Conservation (phyloP, 2,329 filamentous ascomycete species). For the Apiospora arundinis region DNA sequence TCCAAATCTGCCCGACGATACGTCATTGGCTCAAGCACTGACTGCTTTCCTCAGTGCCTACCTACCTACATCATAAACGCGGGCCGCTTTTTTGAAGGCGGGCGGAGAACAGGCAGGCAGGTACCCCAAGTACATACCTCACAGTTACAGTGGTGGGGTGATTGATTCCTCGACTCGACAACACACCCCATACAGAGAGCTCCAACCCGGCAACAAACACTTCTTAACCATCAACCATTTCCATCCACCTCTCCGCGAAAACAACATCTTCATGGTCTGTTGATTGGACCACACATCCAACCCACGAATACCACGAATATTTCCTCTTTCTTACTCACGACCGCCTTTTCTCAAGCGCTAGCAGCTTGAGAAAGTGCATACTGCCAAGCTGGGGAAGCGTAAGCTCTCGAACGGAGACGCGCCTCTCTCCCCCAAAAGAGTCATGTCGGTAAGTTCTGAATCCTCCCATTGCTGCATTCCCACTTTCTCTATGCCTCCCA, state of each 20-base stretch:
- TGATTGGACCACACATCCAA: not conserved
- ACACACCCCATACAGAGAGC: conserved; percentile 2
- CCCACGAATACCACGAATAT: not conserved
- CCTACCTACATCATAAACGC: conserved; percentile 4
- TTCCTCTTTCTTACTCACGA: not conserved
- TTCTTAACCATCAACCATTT: not conserved
- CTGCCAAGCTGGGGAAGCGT: conserved; percentile 69
- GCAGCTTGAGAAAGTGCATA: conserved; percentile 30
- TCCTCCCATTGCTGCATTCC: not conserved
- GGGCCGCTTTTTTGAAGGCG: conserved; percentile 10
- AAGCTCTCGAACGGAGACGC: conserved; percentile 68
- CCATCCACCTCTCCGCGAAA: conserved; percentile 5
- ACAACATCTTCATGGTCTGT: conserved; percentile 18
- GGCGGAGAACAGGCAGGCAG: not conserved
- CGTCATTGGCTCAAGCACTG: not conserved
- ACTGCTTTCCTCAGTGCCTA: not conserved
- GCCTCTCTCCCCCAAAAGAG: conserved; percentile 60
- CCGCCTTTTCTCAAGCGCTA: conserved; percentile 27
- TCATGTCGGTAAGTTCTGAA: conserved; percentile 62
- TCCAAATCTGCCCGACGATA: not conserved
- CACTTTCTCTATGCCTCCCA: not conserved
- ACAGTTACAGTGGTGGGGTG: conserved; percentile 7
- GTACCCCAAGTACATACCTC: not conserved
- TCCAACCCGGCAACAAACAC: conserved; percentile 14
- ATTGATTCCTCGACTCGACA: conserved; percentile 17